Base-by-base conservation (phyloP, 2,329 filamentous ascomycete genomes). In the Colletotrichum agaves region DNA sequence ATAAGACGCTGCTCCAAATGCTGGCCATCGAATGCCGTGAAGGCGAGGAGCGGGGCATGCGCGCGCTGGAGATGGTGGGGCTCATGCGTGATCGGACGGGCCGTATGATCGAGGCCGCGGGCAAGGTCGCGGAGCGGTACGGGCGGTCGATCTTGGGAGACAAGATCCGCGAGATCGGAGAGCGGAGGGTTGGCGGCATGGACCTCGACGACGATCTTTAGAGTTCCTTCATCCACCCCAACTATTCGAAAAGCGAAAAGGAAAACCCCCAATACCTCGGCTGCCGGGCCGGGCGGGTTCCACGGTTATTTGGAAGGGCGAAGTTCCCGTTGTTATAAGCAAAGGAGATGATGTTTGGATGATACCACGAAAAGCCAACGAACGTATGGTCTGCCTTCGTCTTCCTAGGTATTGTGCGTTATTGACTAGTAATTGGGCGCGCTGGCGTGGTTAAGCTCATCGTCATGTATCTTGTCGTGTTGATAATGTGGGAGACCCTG, bases 31-130 rank as follows among this genome's bases (percentile, higher is more conserved):
- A 98, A 82, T 99, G 96, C 77, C 89, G 94, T 67, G 93, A 96
- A 72, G 93, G 94, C 49, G 96, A 99, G 78, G 94, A 98, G 70
- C 86, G 92, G 33, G 95, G 94, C 5, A 98, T 98, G 93, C 93
- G 95, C 72, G 95, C 95, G 0, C 83, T 99, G 39, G 97, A 99
- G 80, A 87, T 98, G 74, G 96, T 97, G 33, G 85, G 87, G 69
- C 83, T 99, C 74, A 92, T 99, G 90, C 87, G 87, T 49, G 94
- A 98, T 80, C 85, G 89, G 50, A 92, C 88, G 68, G 95, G 95
- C 17, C 91, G 92, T 77, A 98, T 98, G 93, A 80, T 97, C 65
- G 94, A 98, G 77, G 92, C 95, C 4, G 96, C 96, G 1, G 88
- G 90, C 63, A 97, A 97, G 85, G 88, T 99, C 56, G 96, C 96